Evolutionary conservation across 1,139 yeast species (phyloP), one percentile per base, ranked within the genome.

Genomic region (Diutina mesorugosa): DNA sequence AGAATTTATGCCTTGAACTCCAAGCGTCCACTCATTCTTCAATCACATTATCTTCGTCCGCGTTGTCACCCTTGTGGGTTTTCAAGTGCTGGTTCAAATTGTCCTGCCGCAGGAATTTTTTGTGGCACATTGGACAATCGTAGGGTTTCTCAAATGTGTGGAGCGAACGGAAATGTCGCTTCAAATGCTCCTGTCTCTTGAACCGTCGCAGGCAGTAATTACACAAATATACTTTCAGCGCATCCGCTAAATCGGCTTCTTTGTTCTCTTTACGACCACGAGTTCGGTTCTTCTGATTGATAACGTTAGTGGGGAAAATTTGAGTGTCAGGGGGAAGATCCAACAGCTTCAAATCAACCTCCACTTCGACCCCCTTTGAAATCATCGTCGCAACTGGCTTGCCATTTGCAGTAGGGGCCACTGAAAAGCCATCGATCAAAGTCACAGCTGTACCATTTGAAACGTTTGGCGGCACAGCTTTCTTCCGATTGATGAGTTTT

Each of bases 81-180:
- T 84, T 83, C 61, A 86, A 78, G 69, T 87, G 95, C 70, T 87
- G 93, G 54, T 84, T 80, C 63, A 87, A 72, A 64, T 87, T 87
- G 67, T 87, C 95, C 18, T 87, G 79, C 60, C 95, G 76, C 60
- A 90, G 84, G 64, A 87, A 87, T 65, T 83, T 82, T 70, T 85
- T 87, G 56, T 80, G 79, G 66, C 95, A 87, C 45, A 81, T 75
- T n/a, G 73, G 71, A 69, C 95, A 87, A 61, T 76, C 82, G 68
- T 78, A 87, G 0, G 95, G 95, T 67, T 85, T 85, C 59, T 85
- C 90, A 59, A 83, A 79, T 28, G 91, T 85, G 65, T 84, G 88
- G 61, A 87, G 74, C 16, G 90, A 83, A 59, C 93, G 75, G 66
- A 84, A 81, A 65, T 87, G 95, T 59, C 95, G 77, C 66, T 85